Base-by-base conservation (phyloP, 2,329 filamentous ascomycete genomes). In the Ophiostoma perfectum region DNA sequence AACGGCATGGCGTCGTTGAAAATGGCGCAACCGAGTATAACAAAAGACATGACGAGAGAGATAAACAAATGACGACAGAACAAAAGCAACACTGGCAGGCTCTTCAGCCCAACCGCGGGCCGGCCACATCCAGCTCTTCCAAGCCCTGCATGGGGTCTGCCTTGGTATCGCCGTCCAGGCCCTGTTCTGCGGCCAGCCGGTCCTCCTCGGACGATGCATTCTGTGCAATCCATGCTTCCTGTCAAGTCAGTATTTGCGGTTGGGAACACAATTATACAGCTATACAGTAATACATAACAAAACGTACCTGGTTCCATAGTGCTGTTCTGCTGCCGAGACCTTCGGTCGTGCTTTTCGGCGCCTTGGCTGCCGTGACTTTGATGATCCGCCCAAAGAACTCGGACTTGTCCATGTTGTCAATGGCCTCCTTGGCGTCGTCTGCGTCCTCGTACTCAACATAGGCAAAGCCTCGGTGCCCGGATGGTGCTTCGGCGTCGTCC, bases 391-490 rank as follows among this genome's bases (percentile, higher is more conserved):
- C 96, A 77, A 94, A 98, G 63, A 99, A 86, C 80, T 98, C 94
- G 70, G 93, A 90, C 77, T 97, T 93, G 77, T 99, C 92, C 94
- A 99, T 98, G 77, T 99, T 99, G 83, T 98, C 93, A 77, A 99
- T 97, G 66, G 95, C 95, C 79, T 98, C 94, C 75, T 89, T 89
- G 41, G 93, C 94, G 79, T 99, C 95, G 69, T 89, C 86, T 12
- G 88, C 84, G 69, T 92, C 86, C 74, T 97, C 93, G 75, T 91
- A 99, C 76, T 99, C 95, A 66, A 99, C 91, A 77, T 99, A 98
- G 69, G 93, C 95, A 78, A 98, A 99, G 0, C 96, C 95, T 66
- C 93, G 85, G 78, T 99, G 95, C 42, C 52, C 47, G 9, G 63
- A 42, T 41, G 27, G 58, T 3, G 47, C 41, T 16, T 8, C 18